phyloP scores from a whole-genome alignment of 192 early-diverging fungal genomes.

The Backusella sp. region DNA sequence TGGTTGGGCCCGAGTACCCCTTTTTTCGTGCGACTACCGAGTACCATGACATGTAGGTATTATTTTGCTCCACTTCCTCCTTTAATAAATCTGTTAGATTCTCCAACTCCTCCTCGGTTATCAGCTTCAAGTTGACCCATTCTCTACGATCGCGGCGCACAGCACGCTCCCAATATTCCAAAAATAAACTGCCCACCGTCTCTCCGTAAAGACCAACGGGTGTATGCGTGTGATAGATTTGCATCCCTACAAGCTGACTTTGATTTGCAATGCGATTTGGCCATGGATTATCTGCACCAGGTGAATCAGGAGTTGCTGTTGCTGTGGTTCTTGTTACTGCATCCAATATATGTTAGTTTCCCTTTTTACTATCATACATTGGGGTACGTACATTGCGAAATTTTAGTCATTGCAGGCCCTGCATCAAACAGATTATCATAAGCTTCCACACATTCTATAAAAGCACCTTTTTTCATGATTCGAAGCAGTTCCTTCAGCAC shows the following conservation, averaged over 20 bases:
- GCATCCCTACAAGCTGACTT: conserved; percentile 13
- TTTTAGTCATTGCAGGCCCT: conserved; percentile 21
- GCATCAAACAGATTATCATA: conserved; percentile 25
- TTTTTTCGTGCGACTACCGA: conserved; percentile 26
- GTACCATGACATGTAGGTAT: conserved; percentile 30
- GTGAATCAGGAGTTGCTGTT: neutral
- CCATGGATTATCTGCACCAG: conserved; percentile 14
- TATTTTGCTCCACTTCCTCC: conserved; percentile 13
- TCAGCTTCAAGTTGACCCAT: conserved; percentile 13
- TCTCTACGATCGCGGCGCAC: neutral
- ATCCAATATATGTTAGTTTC: neutral
- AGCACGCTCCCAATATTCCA: conserved; percentile 23
- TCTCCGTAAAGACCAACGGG: conserved; percentile 20
- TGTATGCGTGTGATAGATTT: conserved; percentile 23
- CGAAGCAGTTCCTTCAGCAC: conserved; percentile 14
- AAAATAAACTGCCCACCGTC: conserved; percentile 16
- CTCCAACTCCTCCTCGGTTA: conserved; percentile 18
- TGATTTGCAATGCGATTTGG: conserved; percentile 21
- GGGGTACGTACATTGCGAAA: conserved; percentile 8
- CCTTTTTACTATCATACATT: neutral
- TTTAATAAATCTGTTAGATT: neutral
- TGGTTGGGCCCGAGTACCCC: conserved; percentile 22
- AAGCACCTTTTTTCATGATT: conserved; percentile 28
- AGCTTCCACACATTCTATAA: conserved; percentile 25
- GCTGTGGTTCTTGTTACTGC: neutral